Base-by-base conservation (phyloP, 23 red algal genomes). In the Gracilaria gracilis region DNA sequence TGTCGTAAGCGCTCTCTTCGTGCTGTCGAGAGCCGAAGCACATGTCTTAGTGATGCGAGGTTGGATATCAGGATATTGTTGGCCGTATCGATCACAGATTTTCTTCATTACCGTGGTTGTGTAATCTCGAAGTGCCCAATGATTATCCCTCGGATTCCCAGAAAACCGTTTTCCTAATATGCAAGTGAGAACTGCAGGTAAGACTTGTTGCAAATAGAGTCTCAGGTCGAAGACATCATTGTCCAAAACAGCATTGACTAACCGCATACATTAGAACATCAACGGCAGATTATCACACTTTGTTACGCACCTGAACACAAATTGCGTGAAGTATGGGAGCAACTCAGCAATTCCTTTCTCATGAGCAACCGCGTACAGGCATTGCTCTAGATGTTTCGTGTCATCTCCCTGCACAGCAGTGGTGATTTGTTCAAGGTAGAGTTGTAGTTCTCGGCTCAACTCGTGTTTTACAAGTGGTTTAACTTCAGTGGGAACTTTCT, bases 121-220 rank as follows among this genome's bases (percentile, higher is more conserved):
- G 67, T 79, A 83, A 39, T 96, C 97, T 79, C 97, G 93, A 21
- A 99, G 84, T 14, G 82, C 70, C 97, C 97, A 99, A 51, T 99
- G 97, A 85, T 95, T 80, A 53, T 99, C 97, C 24, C 57, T 80
- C 33, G 83, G 81, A n/a, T 69, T 69, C 16, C 75, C 61, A 35
- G 83, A 95, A 46, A 96, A 89, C 16, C 75, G 66, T 67, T 94
- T 93, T 61, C 75, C 86, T 15, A 99, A 72, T 24, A 99, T 65
- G 71, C 97, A 99, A 48, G 94, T 95, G 17, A 99, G 61, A 28
- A 96, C 36, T 23, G 94, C 47, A 21, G 97, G 89, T 19, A 99
- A 76, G 13, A 99, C 59, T 70, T 96, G 97, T 53, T 99, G 97
- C 16, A 96, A 78, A 65, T 98, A 98, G 12, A 84, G 85, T 36